Evolutionary conservation across 306 rosid species (phyloP), one percentile per base, ranked within the genome.

Genomic region (Medicago ruthenica): DNA sequence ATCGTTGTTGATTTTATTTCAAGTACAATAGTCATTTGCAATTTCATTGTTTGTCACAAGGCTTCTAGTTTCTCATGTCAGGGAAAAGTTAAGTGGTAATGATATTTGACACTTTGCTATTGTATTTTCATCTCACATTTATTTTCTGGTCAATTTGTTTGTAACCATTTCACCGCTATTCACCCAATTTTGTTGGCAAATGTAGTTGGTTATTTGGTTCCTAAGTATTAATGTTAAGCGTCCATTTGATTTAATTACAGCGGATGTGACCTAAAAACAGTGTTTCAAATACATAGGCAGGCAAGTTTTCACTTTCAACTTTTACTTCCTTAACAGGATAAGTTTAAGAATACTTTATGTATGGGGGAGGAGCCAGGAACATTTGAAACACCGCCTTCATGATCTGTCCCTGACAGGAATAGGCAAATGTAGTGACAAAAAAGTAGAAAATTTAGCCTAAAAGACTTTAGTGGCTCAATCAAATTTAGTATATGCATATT

Each of bases 201-300:
- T 55, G 47, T 13, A 8, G 45, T 55, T 76, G 44, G 57, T 31
- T 57, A 50, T 42, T 15, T 11, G 75, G 64, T 66, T 55, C 58
- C 21, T 20, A 34, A 14, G 58, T 61, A 27, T n/a, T 39, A 45
- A 44, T 62, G 7, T 34, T 60, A 59, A 59, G 68, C 67, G 55
- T 40, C 45, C 40, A 40, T 62, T 73, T 79, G 44, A 34, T 68
- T 79, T 31, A 54, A 4, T 22, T 45, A 40, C 24, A 45, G 47
- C 21, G 34, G 51, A 36, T 34, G 1, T 36, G 55, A 70, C 64
- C 24, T 55, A 22, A 50, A 47, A 61, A 70, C 62, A 40, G 62
- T 68, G 42, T 66, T 66, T 72, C 58, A 54, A 64, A 14, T 73
- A 66, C 37, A 8, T 73, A 55, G 69, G 69, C 6, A 42, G 71